phyloP scores from a whole-genome alignment of 176 grass and related monocot genomes.

The Pontederia crassipes region DNA sequence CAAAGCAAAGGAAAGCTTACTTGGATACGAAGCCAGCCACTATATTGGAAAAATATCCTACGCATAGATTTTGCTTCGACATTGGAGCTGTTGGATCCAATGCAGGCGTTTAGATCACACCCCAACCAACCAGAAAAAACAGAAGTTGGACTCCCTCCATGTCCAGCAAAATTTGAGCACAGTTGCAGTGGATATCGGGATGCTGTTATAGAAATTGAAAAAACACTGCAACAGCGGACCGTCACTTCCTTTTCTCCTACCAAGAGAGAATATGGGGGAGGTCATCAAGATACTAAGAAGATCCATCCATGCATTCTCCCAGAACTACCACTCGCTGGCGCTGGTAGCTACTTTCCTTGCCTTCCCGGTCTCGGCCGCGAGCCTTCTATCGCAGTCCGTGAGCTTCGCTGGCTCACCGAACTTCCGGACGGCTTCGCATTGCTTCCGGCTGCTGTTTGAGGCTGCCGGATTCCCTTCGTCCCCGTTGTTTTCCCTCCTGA shows the following conservation, averaged over 20 bases:
- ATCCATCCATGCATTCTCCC: conserved; percentile 45
- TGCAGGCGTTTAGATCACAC: not conserved
- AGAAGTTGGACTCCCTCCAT: not conserved
- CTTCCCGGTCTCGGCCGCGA: conserved; percentile 14
- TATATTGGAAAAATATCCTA: not conserved
- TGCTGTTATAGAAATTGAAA: not conserved
- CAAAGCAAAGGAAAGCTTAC: not conserved
- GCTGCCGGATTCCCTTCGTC: conserved; percentile 63
- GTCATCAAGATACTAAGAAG: conserved; percentile 42
- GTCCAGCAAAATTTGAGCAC: too few species aligned
- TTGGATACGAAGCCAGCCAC: not conserved
- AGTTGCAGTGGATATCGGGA: too few species aligned
- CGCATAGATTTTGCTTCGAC: not conserved
- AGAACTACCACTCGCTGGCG: conserved; percentile 58
- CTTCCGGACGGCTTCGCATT: conserved; percentile 23
- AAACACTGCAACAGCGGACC: not conserved
- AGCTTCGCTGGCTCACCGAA: conserved; percentile 1
- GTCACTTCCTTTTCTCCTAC: not conserved
- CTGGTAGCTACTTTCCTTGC: conserved; percentile 51
- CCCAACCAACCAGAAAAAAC: not conserved
- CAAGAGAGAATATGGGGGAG: conserved; percentile 17
- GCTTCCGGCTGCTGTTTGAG: conserved; percentile 46
- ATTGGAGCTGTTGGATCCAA: not conserved
- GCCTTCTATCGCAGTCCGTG: conserved; percentile 11
- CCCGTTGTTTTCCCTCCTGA: conserved; percentile 55